Evolutionary conservation across 169 alveolate genomes (phyloP), one percentile per base, ranked within the genome.

Genomic region (Neospora caninum): DNA sequence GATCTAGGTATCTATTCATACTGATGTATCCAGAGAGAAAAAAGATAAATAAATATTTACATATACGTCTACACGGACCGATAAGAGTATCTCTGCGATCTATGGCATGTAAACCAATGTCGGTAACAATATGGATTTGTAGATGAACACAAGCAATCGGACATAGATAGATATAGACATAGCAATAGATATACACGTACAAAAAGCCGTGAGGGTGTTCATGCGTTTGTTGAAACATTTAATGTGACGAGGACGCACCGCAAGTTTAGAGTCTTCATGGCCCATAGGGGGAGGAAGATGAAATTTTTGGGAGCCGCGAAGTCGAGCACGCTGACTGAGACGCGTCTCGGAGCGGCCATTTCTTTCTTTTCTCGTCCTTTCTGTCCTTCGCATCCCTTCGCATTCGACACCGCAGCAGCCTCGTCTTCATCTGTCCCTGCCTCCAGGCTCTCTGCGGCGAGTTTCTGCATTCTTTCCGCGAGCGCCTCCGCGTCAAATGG

Each of bases 201-300:
- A n/a, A n/a, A n/a, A n/a, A n/a, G n/a, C n/a, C n/a, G n/a, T n/a
- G n/a, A n/a, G 13, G 58, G 58, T 13, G 13, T 49, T 4, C 13
- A 13, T 13, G 58, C 13, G 13, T 49, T 4, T 49, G 58, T 49
- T 49, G 58, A 49, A 49, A 13, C n/a, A n/a, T n/a, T n/a, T n/a
- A n/a, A 49, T 1, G 64, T 25, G 58, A 80, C 20, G n/a, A 41
- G 9, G 6, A 20, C 49, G 42, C 31, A 84, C 91, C 41, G n/a
- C 36, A 84, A 69, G 36, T 49, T 25, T 31, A 84, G 91, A 7
- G 69, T 41, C 45, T 42, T 49, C 91, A 84, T 84, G 36, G 45
- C 41, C 91, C 91, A 84, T 9, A 34, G 45, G 78, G 91, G 91
- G 25, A 84, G 45, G 41, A 84, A 84, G 41, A 84, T 31, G 45